A percentile compares a stretch with the other conserved stretches of the same genome.
Conservation (phyloP, 495 filamentous ascomycete species). For the Jackrogersella multiformis region DNA sequence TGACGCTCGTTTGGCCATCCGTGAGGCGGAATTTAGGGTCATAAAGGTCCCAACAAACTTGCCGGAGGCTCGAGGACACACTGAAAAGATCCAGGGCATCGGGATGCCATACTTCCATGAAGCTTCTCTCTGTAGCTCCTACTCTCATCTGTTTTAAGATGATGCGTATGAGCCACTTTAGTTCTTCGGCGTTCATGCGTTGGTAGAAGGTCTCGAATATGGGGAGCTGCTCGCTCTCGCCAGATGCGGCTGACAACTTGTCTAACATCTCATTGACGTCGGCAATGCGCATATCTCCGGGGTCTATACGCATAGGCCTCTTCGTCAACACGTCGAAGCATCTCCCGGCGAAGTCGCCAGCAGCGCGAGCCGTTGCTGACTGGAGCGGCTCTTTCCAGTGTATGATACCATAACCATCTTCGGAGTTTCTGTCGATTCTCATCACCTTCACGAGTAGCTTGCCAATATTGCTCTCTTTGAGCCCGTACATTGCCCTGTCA, state of each 20-base stretch:
- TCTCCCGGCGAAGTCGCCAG: constrained; percentile 90
- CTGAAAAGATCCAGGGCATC: constrained; percentile 91
- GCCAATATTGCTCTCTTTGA: constrained; percentile 92
- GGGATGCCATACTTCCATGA: constrained; percentile 92
- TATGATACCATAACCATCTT: constrained; percentile 83
- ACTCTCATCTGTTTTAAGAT: constrained; percentile 97
- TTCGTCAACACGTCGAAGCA: constrained; percentile 89
- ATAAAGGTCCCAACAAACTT: constrained; percentile 95
- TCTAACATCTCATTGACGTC: constrained; percentile 92
- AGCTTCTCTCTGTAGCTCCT: constrained; percentile 93
- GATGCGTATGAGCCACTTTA: constrained; percentile 94
- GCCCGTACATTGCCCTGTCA: constrained; percentile 90
- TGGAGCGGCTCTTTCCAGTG: constrained; percentile 94
- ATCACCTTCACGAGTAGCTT: constrained; percentile 88
- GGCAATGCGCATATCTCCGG: constrained; percentile 81
- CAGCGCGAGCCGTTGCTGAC: constrained; percentile 66
- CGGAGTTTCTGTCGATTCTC: constrained; percentile 91
- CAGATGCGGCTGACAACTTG: constrained; percentile 73
- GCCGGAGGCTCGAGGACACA: constrained; percentile 85
- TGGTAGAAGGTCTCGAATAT: constrained; percentile 87
- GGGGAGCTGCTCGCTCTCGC: constrained; percentile 81
- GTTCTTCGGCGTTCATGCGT: constrained; percentile 90
- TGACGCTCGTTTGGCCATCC: constrained; percentile 75
- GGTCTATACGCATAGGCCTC: constrained; percentile 75
- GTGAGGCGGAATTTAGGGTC: constrained; percentile 79